A percentile compares a stretch with the other conserved stretches of the same genome.
These are phyloP conservation scores for Gastrolobium villosum DNA, from an alignment of 306 rosid species.

Conservation along the genomic window DNA sequence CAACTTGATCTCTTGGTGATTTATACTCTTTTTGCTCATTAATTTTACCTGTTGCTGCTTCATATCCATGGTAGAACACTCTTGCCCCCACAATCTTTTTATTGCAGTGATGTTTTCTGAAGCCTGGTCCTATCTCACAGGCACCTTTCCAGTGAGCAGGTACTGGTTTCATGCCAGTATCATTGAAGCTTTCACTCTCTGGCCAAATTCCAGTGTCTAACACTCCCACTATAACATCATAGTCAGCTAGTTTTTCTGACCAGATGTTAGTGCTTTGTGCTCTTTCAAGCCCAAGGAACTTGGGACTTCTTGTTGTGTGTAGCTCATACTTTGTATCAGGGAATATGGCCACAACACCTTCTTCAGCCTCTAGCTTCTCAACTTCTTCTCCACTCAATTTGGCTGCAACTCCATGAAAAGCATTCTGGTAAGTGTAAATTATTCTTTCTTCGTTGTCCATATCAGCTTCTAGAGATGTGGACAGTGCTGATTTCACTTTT, in stretches of 20 bases:
- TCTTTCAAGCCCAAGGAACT: conserved; percentile 79
- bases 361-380: conserved; percentile 60
- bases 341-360: conserved; percentile 71
- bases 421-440: conserved; percentile 77
- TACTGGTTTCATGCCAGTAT: conserved; percentile 66
- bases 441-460: conserved; percentile 56
- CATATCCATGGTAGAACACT: conserved; percentile 76
- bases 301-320: conserved; percentile 88
- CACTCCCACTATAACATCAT: conserved; percentile 84
- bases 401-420: conserved; percentile 86
- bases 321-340: conserved; percentile 79
- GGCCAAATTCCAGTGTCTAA: conserved; percentile 94
- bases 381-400: conserved; percentile 66
- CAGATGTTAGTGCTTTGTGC: conserved; percentile 50
- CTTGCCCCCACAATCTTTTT: conserved; percentile 83
- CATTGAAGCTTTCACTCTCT: conserved; percentile 87
- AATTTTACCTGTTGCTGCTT: conserved; percentile 75
- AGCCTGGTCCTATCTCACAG: conserved; percentile 79
- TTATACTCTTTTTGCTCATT: conserved; percentile 65
- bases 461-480: conserved; percentile 44
- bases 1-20: conserved; percentile 92
- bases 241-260: conserved; percentile 62
- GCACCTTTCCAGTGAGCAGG: conserved; percentile 81
- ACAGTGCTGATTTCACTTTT: conserved; percentile 58
- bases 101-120: conserved; percentile 70